A percentile compares a stretch with the other conserved stretches of the same genome.
Conservation (phyloP, 371 early-diverging fungal genomes). For the Rhizopus sp. region DNA sequence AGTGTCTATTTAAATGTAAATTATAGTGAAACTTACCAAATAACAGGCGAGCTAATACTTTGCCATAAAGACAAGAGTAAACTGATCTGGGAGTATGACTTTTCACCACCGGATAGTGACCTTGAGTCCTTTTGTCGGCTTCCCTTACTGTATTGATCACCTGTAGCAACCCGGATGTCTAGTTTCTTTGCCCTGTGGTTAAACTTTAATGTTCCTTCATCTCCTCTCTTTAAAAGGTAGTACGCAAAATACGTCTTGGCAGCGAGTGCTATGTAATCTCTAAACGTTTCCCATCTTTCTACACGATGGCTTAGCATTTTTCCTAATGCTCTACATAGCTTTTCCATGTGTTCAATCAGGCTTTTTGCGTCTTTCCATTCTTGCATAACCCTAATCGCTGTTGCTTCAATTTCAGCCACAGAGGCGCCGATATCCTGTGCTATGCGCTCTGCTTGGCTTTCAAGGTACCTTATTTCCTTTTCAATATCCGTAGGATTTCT, state of each 20-base stretch:
- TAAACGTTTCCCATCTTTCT: conserved; percentile 67
- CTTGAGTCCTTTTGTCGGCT: conserved; percentile 80
- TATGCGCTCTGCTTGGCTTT: background rate
- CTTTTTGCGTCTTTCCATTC: conserved; percentile 63
- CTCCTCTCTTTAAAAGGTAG: conserved; percentile 83
- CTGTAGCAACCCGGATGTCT: conserved; percentile 55
- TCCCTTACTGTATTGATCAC: conserved; percentile 47
- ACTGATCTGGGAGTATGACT: conserved; percentile 98
- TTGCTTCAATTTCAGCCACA: conserved; percentile 58
- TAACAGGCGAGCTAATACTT: conserved; percentile 91
- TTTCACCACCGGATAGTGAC: conserved; percentile 98
- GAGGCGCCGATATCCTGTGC: conserved; percentile 25
- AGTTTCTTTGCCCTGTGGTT: conserved; percentile 76
- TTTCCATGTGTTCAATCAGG: conserved; percentile 52
- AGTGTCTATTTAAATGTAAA: background rate
- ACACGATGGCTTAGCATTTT: conserved; percentile 66
- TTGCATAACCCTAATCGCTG: conserved; percentile 48
- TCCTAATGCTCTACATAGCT: conserved; percentile 33
- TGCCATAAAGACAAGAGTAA: conserved; percentile 97
- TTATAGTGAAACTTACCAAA: conserved; percentile 60
- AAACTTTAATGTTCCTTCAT: conserved; percentile 84
- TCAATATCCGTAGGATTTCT: conserved; percentile 56
- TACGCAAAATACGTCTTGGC: conserved; percentile 74
- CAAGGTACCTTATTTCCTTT: conserved; percentile 11
- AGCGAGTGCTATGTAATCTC: conserved; percentile 70